Evolutionary conservation across 2,329 filamentous ascomycete genomes (phyloP), one percentile per base, ranked within the genome.

Genomic region (Penicillium sp.): DNA sequence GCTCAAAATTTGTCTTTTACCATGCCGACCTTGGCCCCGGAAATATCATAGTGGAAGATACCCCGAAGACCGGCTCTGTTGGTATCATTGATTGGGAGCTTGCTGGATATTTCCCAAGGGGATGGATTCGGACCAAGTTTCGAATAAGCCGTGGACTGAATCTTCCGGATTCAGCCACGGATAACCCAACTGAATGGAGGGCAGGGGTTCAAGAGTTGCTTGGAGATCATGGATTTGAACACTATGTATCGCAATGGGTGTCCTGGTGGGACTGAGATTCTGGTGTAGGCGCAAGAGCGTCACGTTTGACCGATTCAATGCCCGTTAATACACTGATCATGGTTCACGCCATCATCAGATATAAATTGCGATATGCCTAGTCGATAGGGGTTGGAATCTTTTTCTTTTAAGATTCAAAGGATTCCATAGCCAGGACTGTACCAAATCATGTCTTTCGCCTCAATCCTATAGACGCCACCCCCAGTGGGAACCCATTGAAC

Each of bases 61-160:
- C 16, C 25, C 37, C 25, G n/a, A 43, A 35, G 8, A 53, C 39
- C 13, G 44, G 57, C 2, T 53, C 40, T 3, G 46, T 68, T 18
- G 62, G 64, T 1, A 62, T 67, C 14, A 65, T 68, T 19, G 60
- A 68, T 37, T 68, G 61, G 64, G 64, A 69, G 44, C 57, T 54
- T 36, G 61, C 63, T 33, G 63, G 65, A 2, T 68, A 57, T 35
- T 53, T 67, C n/a, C 64, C 65, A 2, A 54, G 30, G 8, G 62
- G 64, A 40, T 70, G 61, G 63, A 58, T 69, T n/a, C 52, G 61
- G 45, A 69, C 64, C 3, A 68, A 68, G 43, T 67, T 67, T 48
- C 54, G 58, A 36, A 28, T 68, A n/a, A 66, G 60, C 6, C 40
- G 46, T 16, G 64, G 62, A n/a, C 52, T 68, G 59, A 54, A 67